Evolutionary conservation across 2,329 filamentous ascomycete species (phyloP).

Genomic region (Pseudogymnoascus sp.): DNA sequence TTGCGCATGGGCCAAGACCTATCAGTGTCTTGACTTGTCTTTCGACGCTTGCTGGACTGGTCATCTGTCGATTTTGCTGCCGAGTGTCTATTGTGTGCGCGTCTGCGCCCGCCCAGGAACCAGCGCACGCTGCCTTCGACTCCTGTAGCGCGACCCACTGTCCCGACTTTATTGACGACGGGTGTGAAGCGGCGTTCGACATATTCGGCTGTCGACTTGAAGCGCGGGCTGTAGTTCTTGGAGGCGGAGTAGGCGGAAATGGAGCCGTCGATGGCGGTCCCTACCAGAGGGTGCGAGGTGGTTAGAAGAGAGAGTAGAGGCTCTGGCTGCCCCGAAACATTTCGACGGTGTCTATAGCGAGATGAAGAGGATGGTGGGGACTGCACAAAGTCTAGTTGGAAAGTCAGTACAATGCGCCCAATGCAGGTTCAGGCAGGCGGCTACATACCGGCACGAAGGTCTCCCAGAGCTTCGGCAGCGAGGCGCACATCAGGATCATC

Average conservation of each 20-base stretch:
- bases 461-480: conserved; percentile 67
- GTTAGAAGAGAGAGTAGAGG: conserved; percentile 81
- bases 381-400: conserved; percentile 51
- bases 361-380: conserved; percentile 39
- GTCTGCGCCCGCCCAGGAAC: conserved; percentile 55
- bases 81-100: conserved; percentile 26
- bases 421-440: background rate
- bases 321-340: conserved; percentile 44
- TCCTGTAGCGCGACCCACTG: conserved; percentile 74
- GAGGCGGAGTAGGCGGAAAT: conserved; percentile 77
- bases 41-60: conserved; percentile 49
- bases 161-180: conserved; percentile 77
- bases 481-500: conserved; percentile 61
- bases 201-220: conserved; percentile 84
- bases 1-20: conserved; percentile 23
- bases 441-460: conserved; percentile 60
- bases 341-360: conserved; percentile 8
- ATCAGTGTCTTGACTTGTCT: conserved; percentile 38
- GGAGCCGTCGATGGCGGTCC: conserved; percentile 75
- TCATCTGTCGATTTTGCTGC: conserved; percentile 32
- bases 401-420: conserved; percentile 14
- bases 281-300: conserved; percentile 77
- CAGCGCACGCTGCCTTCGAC: conserved; percentile 81
- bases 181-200: conserved; percentile 83
- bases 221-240: conserved; percentile 83